Evolutionary conservation across 176 grass and related monocot species (phyloP).

Genomic region (Eragrostis curvula): DNA sequence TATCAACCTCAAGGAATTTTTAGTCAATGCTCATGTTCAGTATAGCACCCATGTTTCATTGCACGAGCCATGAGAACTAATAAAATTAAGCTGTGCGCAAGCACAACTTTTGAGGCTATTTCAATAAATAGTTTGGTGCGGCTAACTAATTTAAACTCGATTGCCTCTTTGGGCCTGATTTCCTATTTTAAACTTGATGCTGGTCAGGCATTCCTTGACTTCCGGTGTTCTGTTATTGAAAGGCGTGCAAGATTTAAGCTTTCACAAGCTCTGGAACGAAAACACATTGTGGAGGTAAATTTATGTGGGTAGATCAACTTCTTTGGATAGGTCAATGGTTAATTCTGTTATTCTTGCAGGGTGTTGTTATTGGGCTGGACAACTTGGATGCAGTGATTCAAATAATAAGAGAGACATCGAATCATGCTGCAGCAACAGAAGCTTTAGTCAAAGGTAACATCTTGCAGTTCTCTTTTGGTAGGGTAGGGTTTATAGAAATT

Average conservation of each 20-base stretch:
- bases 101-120: background rate
- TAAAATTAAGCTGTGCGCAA: constrained; percentile 2
- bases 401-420: constrained; percentile 77
- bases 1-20: background rate
- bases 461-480: constrained; percentile 2
- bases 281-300: constrained; percentile 96
- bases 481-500: constrained; percentile 14
- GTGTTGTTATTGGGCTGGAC: constrained; percentile 91
- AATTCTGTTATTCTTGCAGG: constrained; percentile 65
- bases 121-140: constrained; percentile 6
- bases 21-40: background rate
- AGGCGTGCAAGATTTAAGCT: constrained; percentile 97
- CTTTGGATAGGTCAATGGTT: background rate
- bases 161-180: background rate
- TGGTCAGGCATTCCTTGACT: constrained; percentile 87
- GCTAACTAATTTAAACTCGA: background rate
- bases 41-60: background rate
- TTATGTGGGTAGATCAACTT: constrained; percentile 39
- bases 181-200: constrained; percentile 13
- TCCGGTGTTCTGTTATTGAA: constrained; percentile 89
- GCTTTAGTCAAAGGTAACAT: constrained; percentile 73
- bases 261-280: constrained; percentile 85
- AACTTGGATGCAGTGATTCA: constrained; percentile 95
- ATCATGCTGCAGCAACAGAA: constrained; percentile 62
- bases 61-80: background rate